Conservation (phyloP, 2,329 filamentous ascomycete genomes). For the Chrysoporthe austroafricana region DNA sequence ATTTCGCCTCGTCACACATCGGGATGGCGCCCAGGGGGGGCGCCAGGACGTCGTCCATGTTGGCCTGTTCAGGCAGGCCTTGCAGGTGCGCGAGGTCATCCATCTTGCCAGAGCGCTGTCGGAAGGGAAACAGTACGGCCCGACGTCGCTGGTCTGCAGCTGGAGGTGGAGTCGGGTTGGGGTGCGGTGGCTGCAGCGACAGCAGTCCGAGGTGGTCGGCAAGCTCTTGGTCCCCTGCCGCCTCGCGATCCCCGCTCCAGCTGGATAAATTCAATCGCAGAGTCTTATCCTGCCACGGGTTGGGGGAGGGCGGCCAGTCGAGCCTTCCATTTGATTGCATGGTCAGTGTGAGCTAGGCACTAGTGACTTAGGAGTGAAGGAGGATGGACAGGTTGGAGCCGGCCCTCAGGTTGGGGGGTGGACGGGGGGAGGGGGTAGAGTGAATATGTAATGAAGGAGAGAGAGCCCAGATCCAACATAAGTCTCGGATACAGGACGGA, state of each 20-base stretch:
- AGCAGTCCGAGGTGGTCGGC: neutral
- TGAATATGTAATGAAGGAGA: neutral
- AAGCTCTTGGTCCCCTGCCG: neutral
- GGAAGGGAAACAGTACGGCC: neutral
- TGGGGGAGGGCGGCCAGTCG: neutral
- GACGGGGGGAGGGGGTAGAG: neutral
- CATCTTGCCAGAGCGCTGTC: neutral
- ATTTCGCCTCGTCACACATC: constrained; percentile 10
- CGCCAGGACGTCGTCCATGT: too few relatives aligned
- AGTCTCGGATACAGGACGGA: too few relatives aligned
- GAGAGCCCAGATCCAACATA: neutral
- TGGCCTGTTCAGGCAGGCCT: neutral
- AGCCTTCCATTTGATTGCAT: neutral
- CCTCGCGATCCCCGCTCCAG: neutral
- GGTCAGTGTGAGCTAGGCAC: neutral
- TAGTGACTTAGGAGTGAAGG: neutral
- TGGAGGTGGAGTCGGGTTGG: neutral
- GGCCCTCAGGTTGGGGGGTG: neutral
- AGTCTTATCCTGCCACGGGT: neutral
- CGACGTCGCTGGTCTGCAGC: neutral
- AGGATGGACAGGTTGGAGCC: neutral
- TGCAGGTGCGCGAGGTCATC: neutral
- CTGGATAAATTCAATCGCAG: neutral
- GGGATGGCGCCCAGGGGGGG: neutral
- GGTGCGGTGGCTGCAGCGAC: neutral